Percentiles rank a stretch among this genome's conserved stretches.
Evolutionary conservation across 2,329 filamentous ascomycete species (phyloP).

Genomic region (Zelopaecilomyces penicillatus): DNA sequence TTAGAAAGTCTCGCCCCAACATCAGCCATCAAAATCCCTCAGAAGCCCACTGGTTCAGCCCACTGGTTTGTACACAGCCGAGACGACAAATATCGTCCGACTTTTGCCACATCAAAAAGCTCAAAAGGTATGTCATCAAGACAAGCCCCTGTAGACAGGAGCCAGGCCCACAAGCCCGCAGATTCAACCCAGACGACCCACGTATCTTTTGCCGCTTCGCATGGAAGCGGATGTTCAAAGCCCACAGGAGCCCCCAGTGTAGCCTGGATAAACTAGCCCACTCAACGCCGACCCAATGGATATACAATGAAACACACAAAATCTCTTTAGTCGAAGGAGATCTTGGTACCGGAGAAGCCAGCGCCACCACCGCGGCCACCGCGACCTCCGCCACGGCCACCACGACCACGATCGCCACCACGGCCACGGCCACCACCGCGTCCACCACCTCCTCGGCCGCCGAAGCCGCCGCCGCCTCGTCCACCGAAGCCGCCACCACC

Average conservation of each 20-base stretch:
- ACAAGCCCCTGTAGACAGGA: constrained; percentile 7
- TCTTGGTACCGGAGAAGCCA: constrained; percentile 64
- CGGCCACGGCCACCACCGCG: constrained; percentile 44
- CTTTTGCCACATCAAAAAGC: constrained; percentile 26
- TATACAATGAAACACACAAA: constrained; percentile 37
- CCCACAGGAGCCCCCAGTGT: constrained; percentile 35
- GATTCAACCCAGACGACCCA: constrained; percentile 36
- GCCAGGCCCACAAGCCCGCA: constrained; percentile 30
- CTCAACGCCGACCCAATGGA: constrained; percentile 36
- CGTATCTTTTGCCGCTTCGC: constrained; percentile 44
- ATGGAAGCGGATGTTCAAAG: constrained; percentile 43
- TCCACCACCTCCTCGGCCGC: constrained; percentile 33
- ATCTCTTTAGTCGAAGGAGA: constrained; percentile 50
- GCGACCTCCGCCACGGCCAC: constrained; percentile 37
- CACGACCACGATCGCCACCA: constrained; percentile 44
- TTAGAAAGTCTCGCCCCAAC: constrained; percentile 20
- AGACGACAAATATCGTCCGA: constrained; percentile 17
- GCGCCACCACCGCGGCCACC: constrained; percentile 43
- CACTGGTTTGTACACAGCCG: constrained; percentile 21
- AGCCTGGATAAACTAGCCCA: constrained; percentile 40
- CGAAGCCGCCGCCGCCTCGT: constrained; percentile 35
- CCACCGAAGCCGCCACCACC: constrained; percentile 45
- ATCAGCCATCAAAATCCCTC: constrained; percentile 30
- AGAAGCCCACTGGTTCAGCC: constrained; percentile 28
- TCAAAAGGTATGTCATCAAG: constrained; percentile 14